Evolutionary conservation across 345 rosid species (phyloP).

Genomic region (Brassica nigra): DNA sequence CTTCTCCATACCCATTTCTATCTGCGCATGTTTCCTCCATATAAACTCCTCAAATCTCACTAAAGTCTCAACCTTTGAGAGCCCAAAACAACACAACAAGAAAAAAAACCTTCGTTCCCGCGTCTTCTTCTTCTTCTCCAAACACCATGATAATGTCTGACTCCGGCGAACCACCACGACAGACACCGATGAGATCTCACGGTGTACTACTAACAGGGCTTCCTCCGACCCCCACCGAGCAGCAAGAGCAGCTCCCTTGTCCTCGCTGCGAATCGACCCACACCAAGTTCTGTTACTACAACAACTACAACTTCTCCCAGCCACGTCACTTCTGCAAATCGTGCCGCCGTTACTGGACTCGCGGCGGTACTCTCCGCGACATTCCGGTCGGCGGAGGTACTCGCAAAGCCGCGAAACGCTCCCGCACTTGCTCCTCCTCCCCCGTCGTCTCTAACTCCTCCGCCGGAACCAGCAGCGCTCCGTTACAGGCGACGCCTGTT

Average conservation of each 20-base stretch:
- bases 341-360: constrained; percentile 99
- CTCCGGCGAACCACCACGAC: constrained; percentile 48
- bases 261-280: constrained; percentile 89
- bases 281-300: constrained; percentile 96
- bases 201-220: constrained; percentile 22
- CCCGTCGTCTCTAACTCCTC: constrained; percentile 38
- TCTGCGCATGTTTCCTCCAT: constrained; percentile 36
- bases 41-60: constrained; percentile 21
- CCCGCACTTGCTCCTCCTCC: constrained; percentile 46
- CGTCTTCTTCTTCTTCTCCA: background rate
- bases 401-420: constrained; percentile 80
- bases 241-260: constrained; percentile 86
- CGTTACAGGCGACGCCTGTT: constrained; percentile 53
- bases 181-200: constrained; percentile 39
- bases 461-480: constrained; percentile 24
- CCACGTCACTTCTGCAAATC: constrained; percentile 97
- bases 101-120: constrained; percentile 16
- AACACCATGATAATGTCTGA: constrained; percentile 44
- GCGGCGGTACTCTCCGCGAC: constrained; percentile 80
- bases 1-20: constrained; percentile 37
- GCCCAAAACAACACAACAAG: background rate
- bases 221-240: constrained; percentile 46
- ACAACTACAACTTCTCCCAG: constrained; percentile 97
- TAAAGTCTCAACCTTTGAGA: constrained; percentile 23
- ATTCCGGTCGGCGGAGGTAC: constrained; percentile 92